Conservation (phyloP, 257 asterid genomes). For the Solanum arcanum region DNA sequence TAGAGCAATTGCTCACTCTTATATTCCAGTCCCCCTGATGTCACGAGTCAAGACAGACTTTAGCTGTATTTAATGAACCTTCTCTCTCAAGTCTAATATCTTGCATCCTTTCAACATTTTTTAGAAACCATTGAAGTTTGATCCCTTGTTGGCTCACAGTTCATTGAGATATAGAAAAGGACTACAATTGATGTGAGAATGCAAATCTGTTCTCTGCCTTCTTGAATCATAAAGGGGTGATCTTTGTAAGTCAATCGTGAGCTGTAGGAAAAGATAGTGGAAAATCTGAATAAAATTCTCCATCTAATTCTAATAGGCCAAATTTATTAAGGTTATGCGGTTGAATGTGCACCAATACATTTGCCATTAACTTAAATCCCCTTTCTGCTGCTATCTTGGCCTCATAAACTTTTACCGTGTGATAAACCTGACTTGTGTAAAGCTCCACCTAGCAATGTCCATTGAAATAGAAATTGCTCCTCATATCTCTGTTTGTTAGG, state of each 20-base stretch:
- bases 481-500: not conserved
- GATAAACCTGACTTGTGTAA: not conserved
- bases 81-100: not conserved
- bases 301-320: not conserved
- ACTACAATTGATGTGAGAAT: not conserved
- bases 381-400: not conserved
- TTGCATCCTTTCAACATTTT: not conserved
- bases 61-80: not conserved
- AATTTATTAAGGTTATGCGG: not conserved
- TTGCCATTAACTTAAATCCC: not conserved
- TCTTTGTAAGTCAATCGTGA: not conserved
- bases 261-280: not conserved
- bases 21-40: not conserved
- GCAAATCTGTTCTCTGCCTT: not conserved
- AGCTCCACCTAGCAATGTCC: not conserved
- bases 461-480: not conserved
- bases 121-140: not conserved
- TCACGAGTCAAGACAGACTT: not conserved
- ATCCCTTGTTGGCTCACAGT: not conserved
- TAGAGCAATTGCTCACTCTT: not conserved
- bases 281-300: not conserved
- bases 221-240: not conserved
- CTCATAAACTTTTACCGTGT: not conserved
- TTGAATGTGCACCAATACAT: not conserved
- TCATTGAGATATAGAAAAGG: not conserved